Evolutionary conservation across 331 rosid species (phyloP).

Genomic region (Quercus phellos): DNA sequence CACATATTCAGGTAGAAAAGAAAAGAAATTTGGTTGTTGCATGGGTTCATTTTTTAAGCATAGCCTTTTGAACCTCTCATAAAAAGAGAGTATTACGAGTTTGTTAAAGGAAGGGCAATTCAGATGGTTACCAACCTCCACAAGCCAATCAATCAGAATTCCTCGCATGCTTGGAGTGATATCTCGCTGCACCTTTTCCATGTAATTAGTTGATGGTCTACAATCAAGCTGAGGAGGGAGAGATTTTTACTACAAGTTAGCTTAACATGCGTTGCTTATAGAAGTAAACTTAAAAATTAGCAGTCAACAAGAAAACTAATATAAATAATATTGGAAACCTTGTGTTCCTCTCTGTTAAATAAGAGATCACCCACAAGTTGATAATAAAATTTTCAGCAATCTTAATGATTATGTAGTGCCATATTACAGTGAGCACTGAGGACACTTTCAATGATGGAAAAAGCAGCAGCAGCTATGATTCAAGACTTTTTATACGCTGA

Average conservation of each 20-base stretch:
- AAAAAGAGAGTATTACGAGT: neutral
- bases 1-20: neutral
- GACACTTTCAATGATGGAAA: conserved; percentile 10
- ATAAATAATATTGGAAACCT: neutral
- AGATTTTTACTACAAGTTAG: conserved; percentile 7
- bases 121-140: conserved; percentile 59
- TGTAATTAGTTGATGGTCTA: conserved; percentile 53
- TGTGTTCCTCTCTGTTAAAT: neutral
- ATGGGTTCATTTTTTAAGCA: neutral
- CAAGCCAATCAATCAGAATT: conserved; percentile 87
- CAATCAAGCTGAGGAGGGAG: conserved; percentile 54
- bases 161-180: conserved; percentile 78
- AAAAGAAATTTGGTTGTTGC: neutral
- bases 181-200: conserved; percentile 69
- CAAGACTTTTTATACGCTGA: neutral
- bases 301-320: neutral
- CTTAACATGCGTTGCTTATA: conserved; percentile 3
- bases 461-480: conserved; percentile 5
- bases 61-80: neutral
- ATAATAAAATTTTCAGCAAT: neutral
- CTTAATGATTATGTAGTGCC: neutral
- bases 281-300: neutral
- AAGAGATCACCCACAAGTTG: conserved; percentile 3
- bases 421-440: conserved; percentile 2
- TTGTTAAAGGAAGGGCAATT: neutral